Base-by-base conservation (phyloP, 176 grass and related monocot genomes). In the Triticum turgidum region DNA sequence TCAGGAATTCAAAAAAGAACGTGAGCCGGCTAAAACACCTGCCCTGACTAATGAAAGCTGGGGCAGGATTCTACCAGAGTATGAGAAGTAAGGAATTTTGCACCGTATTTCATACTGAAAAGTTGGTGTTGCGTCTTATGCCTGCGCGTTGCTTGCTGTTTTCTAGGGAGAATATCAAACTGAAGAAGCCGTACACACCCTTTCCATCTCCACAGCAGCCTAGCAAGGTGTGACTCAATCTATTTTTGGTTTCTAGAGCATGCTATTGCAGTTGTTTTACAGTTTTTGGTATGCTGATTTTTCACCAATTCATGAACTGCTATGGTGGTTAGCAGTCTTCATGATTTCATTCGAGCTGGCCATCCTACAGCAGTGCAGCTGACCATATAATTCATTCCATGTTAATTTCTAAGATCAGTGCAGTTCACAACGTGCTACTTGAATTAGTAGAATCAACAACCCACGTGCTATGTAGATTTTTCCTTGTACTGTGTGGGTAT, bases 161-260 rank as follows among this genome's bases (percentile, higher is more conserved):
- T 87, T 87, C 47, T 61, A 95, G 96, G 82, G 94, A 95, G 91
- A 92, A 91, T 89, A 91, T 95, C 73, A 82, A 98, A 82, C 37
- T 94, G 90, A 91, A 94, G 89, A 97, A 97, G 89, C 91, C 95
- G 24, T 97, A 97, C 67, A 94, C 95, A 62, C 92, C 95, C 18
- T 97, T 91, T 88, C 91, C 95, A 10, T 91, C 95, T 6, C 92
- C 95, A 42, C 95, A 97, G 35, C 95, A 87, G 61, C 92, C 89
- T 61, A 94, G 95, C 92, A 94, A 97, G 95, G 95, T 93, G 51
- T 24, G 79, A 54, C 11, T 79, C 61, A 54, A 33, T 22, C 61
- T 15, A 54, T 44, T 17, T 10, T 35, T 7, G 56, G 39, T 9
- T 73, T 59, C 24, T 54, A 32, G 4, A 15, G 69, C 3, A n/a